phyloP scores from a whole-genome alignment of 495 filamentous ascomycete genomes.

The Lepidopterella palustris region DNA sequence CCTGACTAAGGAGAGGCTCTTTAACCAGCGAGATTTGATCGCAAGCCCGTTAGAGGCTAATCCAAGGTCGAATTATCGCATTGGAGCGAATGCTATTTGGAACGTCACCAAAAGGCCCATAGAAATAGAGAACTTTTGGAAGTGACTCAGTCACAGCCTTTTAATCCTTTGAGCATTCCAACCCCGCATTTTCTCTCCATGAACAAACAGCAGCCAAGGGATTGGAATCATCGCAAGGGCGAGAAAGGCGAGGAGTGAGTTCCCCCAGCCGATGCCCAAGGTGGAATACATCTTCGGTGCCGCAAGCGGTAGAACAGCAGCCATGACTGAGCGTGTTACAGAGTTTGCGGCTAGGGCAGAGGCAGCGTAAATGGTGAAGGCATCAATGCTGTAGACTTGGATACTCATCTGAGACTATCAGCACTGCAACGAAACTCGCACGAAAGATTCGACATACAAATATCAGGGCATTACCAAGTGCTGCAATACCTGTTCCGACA shows the following conservation, averaged over 20 bases:
- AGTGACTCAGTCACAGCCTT: background rate
- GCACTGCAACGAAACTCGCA: too few relatives aligned
- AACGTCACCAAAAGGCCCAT: too few relatives aligned
- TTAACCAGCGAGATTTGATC: too few relatives aligned
- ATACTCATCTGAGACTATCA: conserved; percentile 29
- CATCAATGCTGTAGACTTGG: conserved; percentile 31
- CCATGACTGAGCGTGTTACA: conserved; percentile 3
- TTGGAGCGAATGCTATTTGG: too few relatives aligned
- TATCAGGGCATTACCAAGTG: conserved; percentile 19
- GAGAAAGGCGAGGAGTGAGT: conserved; percentile 1
- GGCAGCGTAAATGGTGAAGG: conserved; percentile 12
- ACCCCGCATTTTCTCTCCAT: conserved; percentile 4
- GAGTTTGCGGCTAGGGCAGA: conserved; percentile 10
- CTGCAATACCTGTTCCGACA: conserved; percentile 33
- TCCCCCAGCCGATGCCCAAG: conserved; percentile 4
- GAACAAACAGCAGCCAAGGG: background rate
- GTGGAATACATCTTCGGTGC: background rate
- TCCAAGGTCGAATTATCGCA: too few relatives aligned
- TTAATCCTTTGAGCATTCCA: background rate
- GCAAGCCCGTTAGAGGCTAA: too few relatives aligned
- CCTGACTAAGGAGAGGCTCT: too few relatives aligned
- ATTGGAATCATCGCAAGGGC: background rate
- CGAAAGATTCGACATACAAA: background rate
- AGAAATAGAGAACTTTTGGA: too few relatives aligned
- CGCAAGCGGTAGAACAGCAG: conserved; percentile 9